Evolutionary conservation across 129 eudicot genomes (phyloP).

Genomic region (Flaveria ramosissima): DNA sequence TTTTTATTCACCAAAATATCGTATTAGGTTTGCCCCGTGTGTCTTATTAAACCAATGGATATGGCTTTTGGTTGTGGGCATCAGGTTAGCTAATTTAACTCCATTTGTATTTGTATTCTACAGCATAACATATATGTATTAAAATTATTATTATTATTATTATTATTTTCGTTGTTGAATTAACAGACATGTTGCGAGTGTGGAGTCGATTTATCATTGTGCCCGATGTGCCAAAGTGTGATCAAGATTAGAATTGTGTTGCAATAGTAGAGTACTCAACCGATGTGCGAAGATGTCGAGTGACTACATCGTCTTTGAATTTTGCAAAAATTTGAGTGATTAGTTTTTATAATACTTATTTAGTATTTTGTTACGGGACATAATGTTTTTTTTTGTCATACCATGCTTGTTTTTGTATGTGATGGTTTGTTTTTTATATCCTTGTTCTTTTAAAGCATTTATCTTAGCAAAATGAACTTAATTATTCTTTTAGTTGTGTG

Average conservation of each 20-base stretch:
- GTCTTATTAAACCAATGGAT: slow-evolving; percentile 46
- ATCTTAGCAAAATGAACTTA: no score
- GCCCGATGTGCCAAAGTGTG: slow-evolving; percentile 56
- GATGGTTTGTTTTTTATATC: background rate
- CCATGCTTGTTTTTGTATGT: background rate
- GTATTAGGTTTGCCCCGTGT: slow-evolving; percentile 54
- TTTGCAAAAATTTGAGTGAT: background rate
- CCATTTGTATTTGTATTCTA: background rate
- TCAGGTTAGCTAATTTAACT: slow-evolving; percentile 46
- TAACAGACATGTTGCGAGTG: slow-evolving; percentile 66
- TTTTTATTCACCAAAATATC: no score
- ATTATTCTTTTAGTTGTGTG: no score
- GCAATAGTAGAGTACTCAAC: slow-evolving; percentile 21
- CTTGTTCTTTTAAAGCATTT: no score
- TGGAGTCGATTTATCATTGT: slow-evolving; percentile 48
- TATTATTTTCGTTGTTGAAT: background rate
- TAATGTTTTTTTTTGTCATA: background rate
- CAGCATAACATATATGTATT: background rate
- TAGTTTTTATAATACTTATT: background rate
- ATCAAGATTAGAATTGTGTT: slow-evolving; percentile 55
- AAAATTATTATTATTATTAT: background rate
- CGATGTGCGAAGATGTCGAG: background rate
- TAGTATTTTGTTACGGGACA: no score
- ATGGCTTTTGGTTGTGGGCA: slow-evolving; percentile 84
- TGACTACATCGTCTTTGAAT: background rate